Base-by-base conservation (phyloP, 2,329 filamentous ascomycete species). In the Penicillium sp. region DNA sequence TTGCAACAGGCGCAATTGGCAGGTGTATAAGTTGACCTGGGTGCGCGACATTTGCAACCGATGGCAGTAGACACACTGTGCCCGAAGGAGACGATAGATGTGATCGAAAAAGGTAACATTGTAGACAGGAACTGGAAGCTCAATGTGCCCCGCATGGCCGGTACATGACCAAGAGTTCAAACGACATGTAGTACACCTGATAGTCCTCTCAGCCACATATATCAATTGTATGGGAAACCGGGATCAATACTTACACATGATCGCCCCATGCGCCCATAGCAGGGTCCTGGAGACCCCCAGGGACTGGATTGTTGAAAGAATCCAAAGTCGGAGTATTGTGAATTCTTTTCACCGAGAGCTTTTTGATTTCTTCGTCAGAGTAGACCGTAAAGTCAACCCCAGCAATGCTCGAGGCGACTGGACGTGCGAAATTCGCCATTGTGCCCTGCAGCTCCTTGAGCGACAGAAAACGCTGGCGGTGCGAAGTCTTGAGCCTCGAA, bases 71-170 rank as follows among this genome's bases (percentile, higher is more conserved):
- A 83, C 76, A 62, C 92, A 98, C 64, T 90, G 84, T 37, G 86
- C 84, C 52, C 88, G 81, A 13, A 98, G 74, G 30, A 98, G 73
- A 30, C 85, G 82, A 47, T 93, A 77, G 35, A 89, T 77, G 62
- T 95, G 89, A 60, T 95, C 89, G 73, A 98, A 84, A 59, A 95
- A 96, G 2, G 88, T 84, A n/a, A 90, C 86, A 64, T 98, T 90
- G 62, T 96, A 98, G 35, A 95, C 85, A 31, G 85, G 86, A 9
- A 89, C 83, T 10, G 92, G 89, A 9, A 98, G 80, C 55, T 95
- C 87, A 62, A 98, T 94, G 60, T 98, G 92, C 36, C 92, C 93
- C 42, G 84, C 78, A 69, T 98, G 93, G 40, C 93, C 93, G 5
- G 90, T 87, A 62, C 93, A 98, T 54, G 78, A 78, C 58, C 80